Conservation (phyloP, 192 early-diverging fungal genomes). For the Dissophora globulifera region DNA sequence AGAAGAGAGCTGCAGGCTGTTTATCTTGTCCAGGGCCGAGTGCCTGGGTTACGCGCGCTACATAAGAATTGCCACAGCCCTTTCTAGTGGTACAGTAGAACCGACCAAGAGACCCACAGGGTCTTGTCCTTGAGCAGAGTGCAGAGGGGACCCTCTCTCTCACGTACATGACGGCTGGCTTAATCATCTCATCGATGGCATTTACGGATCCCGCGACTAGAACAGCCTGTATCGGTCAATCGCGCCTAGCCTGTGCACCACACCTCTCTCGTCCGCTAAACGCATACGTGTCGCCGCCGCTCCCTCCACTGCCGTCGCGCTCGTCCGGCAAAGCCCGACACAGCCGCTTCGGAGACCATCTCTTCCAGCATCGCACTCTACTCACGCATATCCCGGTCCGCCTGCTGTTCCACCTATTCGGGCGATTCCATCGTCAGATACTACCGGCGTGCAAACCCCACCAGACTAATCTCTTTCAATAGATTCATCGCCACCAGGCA, state of each 20-base stretch:
- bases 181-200: too few relatives aligned
- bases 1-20: too few relatives aligned
- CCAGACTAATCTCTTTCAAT: constrained; percentile 77
- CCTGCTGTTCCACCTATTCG: constrained; percentile 49
- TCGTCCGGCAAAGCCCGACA: constrained; percentile 50
- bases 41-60: too few relatives aligned
- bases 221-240: constrained; percentile 94
- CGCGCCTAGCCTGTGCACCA: constrained; percentile 77
- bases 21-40: too few relatives aligned
- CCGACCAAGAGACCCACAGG: too few relatives aligned
- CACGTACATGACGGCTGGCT: too few relatives aligned
- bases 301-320: constrained; percentile 19
- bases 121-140: too few relatives aligned
- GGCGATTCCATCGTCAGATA: constrained; percentile 69
- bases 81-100: too few relatives aligned
- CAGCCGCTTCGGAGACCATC: constrained; percentile 37
- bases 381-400: constrained; percentile 56
- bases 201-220: constrained; percentile 91
- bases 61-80: too few relatives aligned
- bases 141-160: too few relatives aligned
- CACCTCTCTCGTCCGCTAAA: constrained; percentile 58
- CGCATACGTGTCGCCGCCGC: constrained; percentile 33
- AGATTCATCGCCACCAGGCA: constrained; percentile 76
- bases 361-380: constrained; percentile 51
- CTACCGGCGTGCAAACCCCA: constrained; percentile 74